phyloP scores from a whole-genome alignment of 2,329 filamentous ascomycete genomes.

The Akanthomyces lecanii region DNA sequence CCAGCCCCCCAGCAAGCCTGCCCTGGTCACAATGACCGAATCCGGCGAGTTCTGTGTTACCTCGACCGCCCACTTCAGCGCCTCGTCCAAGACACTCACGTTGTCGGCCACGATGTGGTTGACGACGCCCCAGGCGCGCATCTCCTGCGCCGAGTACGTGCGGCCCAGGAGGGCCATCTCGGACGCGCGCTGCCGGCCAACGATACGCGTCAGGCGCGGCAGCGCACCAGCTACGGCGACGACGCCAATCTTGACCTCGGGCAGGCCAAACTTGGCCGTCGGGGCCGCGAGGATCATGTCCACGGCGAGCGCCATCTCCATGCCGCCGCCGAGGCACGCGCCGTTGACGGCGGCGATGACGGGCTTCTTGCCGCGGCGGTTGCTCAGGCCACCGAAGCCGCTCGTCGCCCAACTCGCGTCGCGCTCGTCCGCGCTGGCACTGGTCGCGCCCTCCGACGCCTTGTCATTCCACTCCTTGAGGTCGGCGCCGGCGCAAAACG shows the following conservation, averaged over 20 bases:
- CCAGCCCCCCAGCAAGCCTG: conserved; percentile 69
- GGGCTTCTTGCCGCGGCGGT: conserved; percentile 66
- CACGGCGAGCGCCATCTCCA: conserved; percentile 70
- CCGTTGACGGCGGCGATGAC: conserved; percentile 75
- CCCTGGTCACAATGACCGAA: conserved; percentile 67
- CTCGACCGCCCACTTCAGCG: conserved; percentile 56
- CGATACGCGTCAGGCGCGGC: conserved; percentile 58
- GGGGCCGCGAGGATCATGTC: conserved; percentile 65
- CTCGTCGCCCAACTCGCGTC: conserved; percentile 32
- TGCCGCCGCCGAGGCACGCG: conserved; percentile 68
- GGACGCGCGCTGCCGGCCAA: conserved; percentile 65
- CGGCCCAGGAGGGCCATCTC: conserved; percentile 67
- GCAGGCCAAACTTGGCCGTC: conserved; percentile 60
- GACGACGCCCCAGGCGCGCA: conserved; percentile 64
- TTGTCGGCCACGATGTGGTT: conserved; percentile 54
- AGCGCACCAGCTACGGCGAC: conserved; percentile 67
- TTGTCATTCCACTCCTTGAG: conserved; percentile 56
- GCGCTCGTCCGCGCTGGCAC: background rate
- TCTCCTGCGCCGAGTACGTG: conserved; percentile 54
- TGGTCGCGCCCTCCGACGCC: background rate
- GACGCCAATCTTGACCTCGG: conserved; percentile 68
- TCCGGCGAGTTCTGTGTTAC: conserved; percentile 70
- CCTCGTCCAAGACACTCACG: conserved; percentile 49
- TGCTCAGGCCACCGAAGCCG: conserved; percentile 64
- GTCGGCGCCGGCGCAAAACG: conserved; percentile 66